phyloP scores from a whole-genome alignment of 2,329 filamentous ascomycete genomes.

The Elsinoe arachidis region DNA sequence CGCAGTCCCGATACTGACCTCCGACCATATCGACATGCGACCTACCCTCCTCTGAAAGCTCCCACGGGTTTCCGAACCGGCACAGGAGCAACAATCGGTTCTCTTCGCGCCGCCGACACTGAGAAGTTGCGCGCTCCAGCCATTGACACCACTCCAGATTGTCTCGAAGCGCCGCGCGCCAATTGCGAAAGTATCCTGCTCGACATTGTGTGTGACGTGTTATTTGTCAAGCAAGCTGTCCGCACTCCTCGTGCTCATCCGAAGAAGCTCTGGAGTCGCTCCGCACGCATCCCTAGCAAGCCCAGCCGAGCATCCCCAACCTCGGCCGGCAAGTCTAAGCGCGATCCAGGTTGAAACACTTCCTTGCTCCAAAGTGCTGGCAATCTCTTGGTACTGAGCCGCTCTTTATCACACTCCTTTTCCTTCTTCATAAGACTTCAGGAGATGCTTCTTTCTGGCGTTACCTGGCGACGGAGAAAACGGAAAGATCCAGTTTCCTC shows the following conservation, averaged over 20 bases:
- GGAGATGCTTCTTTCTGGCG: background rate
- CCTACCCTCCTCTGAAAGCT: slow-evolving; percentile 64
- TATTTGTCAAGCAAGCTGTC: background rate
- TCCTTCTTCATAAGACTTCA: background rate
- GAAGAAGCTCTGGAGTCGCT: background rate
- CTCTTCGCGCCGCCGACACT: background rate
- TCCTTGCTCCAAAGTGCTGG: background rate
- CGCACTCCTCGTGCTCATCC: background rate
- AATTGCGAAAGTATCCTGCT: slow-evolving; percentile 19
- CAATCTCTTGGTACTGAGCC: background rate
- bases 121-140: slow-evolving; percentile 5
- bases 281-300: background rate
- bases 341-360: slow-evolving; percentile 6
- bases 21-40: slow-evolving; percentile 17
- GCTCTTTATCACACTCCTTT: background rate
- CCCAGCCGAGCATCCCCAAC: background rate
- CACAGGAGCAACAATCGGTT: slow-evolving; percentile 27
- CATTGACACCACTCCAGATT: slow-evolving; percentile 19
- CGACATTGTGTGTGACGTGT: slow-evolving; percentile 18
- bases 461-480: slow-evolving; percentile 3
- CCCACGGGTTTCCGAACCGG: slow-evolving; percentile 58
- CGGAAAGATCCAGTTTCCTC: background rate
- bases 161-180: slow-evolving; percentile 34
- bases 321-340: background rate
- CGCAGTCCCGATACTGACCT: background rate